Evolutionary conservation across 2,329 filamentous ascomycete genomes (phyloP).

Genomic region (Pseudogymnoascus sp.): DNA sequence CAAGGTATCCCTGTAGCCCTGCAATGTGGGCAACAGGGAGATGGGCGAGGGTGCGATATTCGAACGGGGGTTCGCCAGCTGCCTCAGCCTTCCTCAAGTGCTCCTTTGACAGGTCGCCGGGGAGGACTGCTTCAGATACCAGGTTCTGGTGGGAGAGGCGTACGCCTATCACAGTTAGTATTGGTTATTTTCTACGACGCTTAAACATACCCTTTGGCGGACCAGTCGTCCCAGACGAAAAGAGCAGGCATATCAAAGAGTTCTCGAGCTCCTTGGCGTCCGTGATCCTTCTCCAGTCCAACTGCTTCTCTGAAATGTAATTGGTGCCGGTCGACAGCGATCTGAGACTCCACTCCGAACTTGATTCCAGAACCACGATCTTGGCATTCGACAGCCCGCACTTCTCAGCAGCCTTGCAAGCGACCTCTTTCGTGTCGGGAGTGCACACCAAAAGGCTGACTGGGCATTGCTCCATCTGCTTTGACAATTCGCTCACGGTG

Average conservation of each 20-base stretch:
- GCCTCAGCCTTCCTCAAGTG: constrained; percentile 19
- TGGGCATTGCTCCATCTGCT: constrained; percentile 65
- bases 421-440: constrained; percentile 57
- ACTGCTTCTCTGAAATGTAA: constrained; percentile 34
- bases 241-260: constrained; percentile 61
- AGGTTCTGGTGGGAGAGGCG: constrained; percentile 66
- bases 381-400: constrained; percentile 44
- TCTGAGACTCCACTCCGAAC: constrained; percentile 38
- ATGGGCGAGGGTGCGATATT: constrained; percentile 37
- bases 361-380: constrained; percentile 57
- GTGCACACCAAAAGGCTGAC: constrained; percentile 58
- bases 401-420: constrained; percentile 39
- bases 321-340: constrained; percentile 59
- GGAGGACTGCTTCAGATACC: constrained; percentile 46
- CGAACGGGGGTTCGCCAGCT: constrained; percentile 22
- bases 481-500: constrained; percentile 61
- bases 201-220: constrained; percentile 55
- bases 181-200: not conserved
- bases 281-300: constrained; percentile 52
- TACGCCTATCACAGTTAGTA: constrained; percentile 49
- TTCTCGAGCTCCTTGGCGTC: constrained; percentile 42
- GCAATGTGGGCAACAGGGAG: constrained; percentile 40
- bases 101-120: constrained; percentile 26
- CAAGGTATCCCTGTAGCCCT: constrained; percentile 38
- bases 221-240: constrained; percentile 72